Base-by-base conservation (phyloP, 169 alveolate species). In the Cryptosporidium ubiquitum region DNA sequence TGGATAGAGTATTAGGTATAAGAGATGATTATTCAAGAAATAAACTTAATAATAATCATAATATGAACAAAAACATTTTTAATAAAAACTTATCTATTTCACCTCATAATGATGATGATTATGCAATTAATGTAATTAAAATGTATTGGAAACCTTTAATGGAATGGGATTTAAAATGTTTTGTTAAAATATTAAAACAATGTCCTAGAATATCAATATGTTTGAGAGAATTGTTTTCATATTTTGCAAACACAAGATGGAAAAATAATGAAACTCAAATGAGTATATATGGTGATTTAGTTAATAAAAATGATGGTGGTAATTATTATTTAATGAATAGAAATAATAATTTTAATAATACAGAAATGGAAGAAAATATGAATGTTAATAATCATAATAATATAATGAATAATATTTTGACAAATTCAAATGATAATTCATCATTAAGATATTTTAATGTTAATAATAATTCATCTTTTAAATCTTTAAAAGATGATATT, bases 111-210 rank as follows among this genome's bases (percentile, higher is more conserved):
- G 9, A 73, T 33, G n/a, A 26, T 16, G 89, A 79, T 79, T 79
- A 79, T 79, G 89, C 75, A 57, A 52, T 26, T 23, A 4, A 37
- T n/a, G 75, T 79, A 1, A 61, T 79, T n/a, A 60, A 79, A 37
- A 58, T 31, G 16, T 79, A 79, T n/a, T 79, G 89, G 89, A 79
- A 79, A 35, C 89, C 89, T 37, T 79, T 79, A 61, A 79, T 79
- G 89, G 89, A 79, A 47, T 79, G 89, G 89, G 89, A 79, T 40
- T 79, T 79, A 29, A 49, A 57, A 47, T 79, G 69, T 60, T 79
- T 79, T 79, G 89, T 79, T 42, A 79, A 79, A 35, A 79, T 79
- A 42, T 39, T 79, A 31, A 79, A 79, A 47, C 89, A 79, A 31
- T 79, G 89, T 64, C 89, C 89, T 23, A 79, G 89, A 61, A 39